A percentile compares a stretch with the other conserved stretches of the same genome.
Evolutionary conservation across 2,329 filamentous ascomycete species (phyloP).

Genomic region (Fusarium sp.): DNA sequence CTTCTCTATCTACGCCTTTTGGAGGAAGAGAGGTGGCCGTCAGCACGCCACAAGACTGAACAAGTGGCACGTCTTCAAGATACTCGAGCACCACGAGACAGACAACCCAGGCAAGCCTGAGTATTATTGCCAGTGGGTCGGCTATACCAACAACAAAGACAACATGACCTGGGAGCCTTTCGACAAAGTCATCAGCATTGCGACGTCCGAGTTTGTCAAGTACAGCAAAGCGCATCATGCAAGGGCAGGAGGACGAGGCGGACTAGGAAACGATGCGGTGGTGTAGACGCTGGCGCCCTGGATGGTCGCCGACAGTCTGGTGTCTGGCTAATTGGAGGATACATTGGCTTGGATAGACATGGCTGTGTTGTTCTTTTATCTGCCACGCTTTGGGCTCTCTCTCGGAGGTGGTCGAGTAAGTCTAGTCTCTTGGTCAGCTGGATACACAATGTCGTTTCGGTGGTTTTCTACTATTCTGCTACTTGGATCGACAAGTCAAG

Average conservation of each 20-base stretch:
- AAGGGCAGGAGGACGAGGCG: background rate
- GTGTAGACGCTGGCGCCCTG: too few relatives aligned
- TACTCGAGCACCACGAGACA: background rate
- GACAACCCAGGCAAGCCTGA: background rate
- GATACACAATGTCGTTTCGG: too few relatives aligned
- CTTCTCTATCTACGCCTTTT: slow-evolving; percentile 1
- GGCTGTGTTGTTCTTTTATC: too few relatives aligned
- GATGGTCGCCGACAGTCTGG: too few relatives aligned
- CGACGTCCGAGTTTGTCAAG: background rate
- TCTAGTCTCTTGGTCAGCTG: too few relatives aligned
- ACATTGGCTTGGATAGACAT: too few relatives aligned
- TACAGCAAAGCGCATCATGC: background rate
- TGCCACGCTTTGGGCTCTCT: too few relatives aligned
- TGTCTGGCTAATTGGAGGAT: too few relatives aligned
- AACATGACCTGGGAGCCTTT: background rate
- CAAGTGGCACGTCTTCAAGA: background rate
- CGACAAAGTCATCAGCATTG: background rate
- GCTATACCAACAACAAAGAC: background rate
- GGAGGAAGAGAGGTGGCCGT: background rate
- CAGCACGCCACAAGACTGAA: background rate
- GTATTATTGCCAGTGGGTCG: background rate
- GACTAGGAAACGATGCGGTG: too few relatives aligned
- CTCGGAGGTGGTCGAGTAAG: too few relatives aligned
- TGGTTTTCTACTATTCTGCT: too few relatives aligned
- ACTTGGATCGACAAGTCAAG: too few relatives aligned